Evolutionary conservation across 1,284 basidiomycete genomes (phyloP).

Genomic region (Ganoderma sp.): DNA sequence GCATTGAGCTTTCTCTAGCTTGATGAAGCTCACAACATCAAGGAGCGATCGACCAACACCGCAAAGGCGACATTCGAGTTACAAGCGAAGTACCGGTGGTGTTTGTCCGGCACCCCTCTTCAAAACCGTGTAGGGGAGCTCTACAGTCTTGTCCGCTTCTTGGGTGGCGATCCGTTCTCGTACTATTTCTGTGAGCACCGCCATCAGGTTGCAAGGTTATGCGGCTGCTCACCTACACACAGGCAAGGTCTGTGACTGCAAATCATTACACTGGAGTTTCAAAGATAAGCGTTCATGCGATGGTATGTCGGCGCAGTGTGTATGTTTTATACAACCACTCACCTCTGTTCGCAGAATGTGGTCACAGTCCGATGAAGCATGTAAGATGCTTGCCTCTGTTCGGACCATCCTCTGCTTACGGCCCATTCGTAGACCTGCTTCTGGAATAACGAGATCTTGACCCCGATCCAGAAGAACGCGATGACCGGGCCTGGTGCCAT

Average conservation of each 20-base stretch:
- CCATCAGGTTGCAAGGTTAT: background rate
- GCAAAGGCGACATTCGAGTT: constrained; percentile 96
- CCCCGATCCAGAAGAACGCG: constrained; percentile 88
- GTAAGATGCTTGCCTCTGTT: constrained; percentile 47
- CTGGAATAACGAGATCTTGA: constrained; percentile 94
- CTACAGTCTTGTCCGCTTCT: constrained; percentile 93
- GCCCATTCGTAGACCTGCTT: constrained; percentile 66
- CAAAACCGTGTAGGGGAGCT: constrained; percentile 98
- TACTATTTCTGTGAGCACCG: constrained; percentile 85
- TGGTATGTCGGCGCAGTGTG: constrained; percentile 49
- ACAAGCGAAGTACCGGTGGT: constrained; percentile 87
- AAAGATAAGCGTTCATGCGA: constrained; percentile 85
- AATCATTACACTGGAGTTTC: constrained; percentile 92
- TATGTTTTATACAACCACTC: background rate
- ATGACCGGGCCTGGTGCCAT: constrained; percentile 74
- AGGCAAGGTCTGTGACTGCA: constrained; percentile 87
- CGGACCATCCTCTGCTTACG: background rate
- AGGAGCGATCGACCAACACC: constrained; percentile 93
- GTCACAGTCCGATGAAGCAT: constrained; percentile 95
- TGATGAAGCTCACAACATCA: constrained; percentile 99
- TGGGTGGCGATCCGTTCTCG: constrained; percentile 90
- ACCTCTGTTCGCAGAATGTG: constrained; percentile 64
- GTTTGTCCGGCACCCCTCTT: constrained; percentile 96
- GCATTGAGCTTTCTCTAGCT: constrained; percentile 54
- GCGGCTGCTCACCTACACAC: constrained; percentile 12